Conservation (phyloP, 257 asterid genomes). For the Solanum chilense region DNA sequence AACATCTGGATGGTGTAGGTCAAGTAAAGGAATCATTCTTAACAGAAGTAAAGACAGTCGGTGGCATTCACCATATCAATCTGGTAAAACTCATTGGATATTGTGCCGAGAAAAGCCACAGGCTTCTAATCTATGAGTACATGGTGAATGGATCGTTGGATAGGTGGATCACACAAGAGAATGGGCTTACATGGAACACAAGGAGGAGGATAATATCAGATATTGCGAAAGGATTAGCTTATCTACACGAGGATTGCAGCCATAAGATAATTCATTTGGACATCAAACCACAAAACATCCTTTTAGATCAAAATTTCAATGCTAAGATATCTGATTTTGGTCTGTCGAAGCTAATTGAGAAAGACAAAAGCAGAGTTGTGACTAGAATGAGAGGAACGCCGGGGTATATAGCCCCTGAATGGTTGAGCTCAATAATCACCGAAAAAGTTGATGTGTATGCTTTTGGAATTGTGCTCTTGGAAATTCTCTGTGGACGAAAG, state of each 20-base stretch:
- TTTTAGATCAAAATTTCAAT: constrained; percentile 10
- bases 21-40: background rate
- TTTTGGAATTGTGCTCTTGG: constrained; percentile 2
- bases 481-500: background rate
- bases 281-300: constrained; percentile 18
- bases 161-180: constrained; percentile 6
- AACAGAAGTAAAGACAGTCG: constrained; percentile 6
- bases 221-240: constrained; percentile 15
- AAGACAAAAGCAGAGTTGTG: constrained; percentile 3
- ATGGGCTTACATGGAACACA: background rate
- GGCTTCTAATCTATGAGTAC: constrained; percentile 10
- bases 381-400: background rate
- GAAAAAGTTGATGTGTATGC: constrained; percentile 15
- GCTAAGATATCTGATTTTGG: constrained; percentile 17
- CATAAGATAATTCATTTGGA: constrained; percentile 15
- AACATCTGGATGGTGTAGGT: background rate
- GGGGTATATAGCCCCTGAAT: constrained; percentile 13
- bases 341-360: constrained; percentile 6
- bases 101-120: background rate
- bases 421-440: constrained; percentile 5
- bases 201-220: background rate
- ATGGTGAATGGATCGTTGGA: constrained; percentile 17
- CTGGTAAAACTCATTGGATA: constrained; percentile 9
- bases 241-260: constrained; percentile 15
- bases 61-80: constrained; percentile 9